phyloP scores from a whole-genome alignment of 2,329 filamentous ascomycete genomes.

The Dendryphion nanum region DNA sequence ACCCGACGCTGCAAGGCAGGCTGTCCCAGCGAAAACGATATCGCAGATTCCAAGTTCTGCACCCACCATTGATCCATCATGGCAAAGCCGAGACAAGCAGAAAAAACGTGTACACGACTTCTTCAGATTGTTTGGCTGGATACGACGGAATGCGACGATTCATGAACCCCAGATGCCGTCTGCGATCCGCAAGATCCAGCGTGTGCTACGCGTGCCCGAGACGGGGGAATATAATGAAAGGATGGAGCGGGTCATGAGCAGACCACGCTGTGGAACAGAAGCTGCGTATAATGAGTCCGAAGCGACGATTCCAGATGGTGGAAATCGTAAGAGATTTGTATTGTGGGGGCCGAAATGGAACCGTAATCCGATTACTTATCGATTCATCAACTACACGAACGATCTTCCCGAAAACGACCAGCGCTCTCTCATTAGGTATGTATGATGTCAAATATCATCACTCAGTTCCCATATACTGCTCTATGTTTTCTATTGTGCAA shows the following conservation, averaged over 20 bases:
- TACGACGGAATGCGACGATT: constrained; percentile 18
- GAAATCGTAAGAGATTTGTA: constrained; percentile 19
- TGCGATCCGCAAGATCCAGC: constrained; percentile 29
- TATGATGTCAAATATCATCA: background rate
- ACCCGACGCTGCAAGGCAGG: background rate
- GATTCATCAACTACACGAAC: constrained; percentile 22
- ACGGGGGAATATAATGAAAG: constrained; percentile 24
- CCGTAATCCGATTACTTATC: constrained; percentile 23
- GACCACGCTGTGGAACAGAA: constrained; percentile 23
- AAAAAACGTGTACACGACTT: constrained; percentile 28
- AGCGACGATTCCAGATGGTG: constrained; percentile 8
- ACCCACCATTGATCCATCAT: constrained; percentile 9
- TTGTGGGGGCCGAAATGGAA: constrained; percentile 30
- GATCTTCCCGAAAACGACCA: constrained; percentile 19
- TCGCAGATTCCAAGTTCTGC: constrained; percentile 22
- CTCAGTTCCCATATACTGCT: background rate
- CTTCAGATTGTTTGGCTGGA: constrained; percentile 29
- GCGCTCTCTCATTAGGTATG: constrained; percentile 20
- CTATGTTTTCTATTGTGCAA: background rate
- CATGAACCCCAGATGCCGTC: constrained; percentile 19
- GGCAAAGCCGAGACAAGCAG: constrained; percentile 17
- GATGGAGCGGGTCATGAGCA: constrained; percentile 24
- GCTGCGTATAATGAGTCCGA: constrained; percentile 22
- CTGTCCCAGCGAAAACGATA: constrained; percentile 7
- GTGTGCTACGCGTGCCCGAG: constrained; percentile 20